Conservation (phyloP, 2,329 filamentous ascomycete species). For the Penicillium crustosum region DNA sequence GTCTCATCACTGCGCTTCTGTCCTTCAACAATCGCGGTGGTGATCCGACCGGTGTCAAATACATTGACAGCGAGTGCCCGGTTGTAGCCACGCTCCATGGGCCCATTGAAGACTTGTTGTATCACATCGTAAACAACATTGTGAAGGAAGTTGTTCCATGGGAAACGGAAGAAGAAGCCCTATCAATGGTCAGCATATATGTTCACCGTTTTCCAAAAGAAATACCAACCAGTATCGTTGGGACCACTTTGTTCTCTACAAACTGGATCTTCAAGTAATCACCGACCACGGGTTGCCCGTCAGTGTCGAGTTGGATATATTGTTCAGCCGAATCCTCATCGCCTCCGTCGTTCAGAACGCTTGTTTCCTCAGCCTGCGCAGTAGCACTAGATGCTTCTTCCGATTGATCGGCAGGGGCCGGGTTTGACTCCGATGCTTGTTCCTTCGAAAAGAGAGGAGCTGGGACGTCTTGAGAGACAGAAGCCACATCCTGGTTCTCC, state of each 20-base stretch:
- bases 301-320: slow-evolving; percentile 58
- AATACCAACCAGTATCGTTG: slow-evolving; percentile 80
- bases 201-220: not conserved
- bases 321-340: slow-evolving; percentile 29
- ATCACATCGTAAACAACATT: slow-evolving; percentile 99
- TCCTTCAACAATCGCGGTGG: slow-evolving; percentile 86
- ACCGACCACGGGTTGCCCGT: slow-evolving; percentile 78
- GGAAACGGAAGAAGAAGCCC: slow-evolving; percentile 98
- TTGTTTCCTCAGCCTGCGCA: slow-evolving; percentile 21
- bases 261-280: slow-evolving; percentile 96
- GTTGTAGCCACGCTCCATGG: slow-evolving; percentile 95
- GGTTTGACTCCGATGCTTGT: slow-evolving; percentile 22
- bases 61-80: slow-evolving; percentile 84
- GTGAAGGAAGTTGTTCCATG: slow-evolving; percentile 99
- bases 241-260: slow-evolving; percentile 89
- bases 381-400: slow-evolving; percentile 15
- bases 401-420: slow-evolving; percentile 22
- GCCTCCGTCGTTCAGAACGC: slow-evolving; percentile 21
- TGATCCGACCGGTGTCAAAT: slow-evolving; percentile 87
- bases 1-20: slow-evolving; percentile 84
- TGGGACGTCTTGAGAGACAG: slow-evolving; percentile 67
- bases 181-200: slow-evolving; percentile 38
- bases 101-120: slow-evolving; percentile 97
- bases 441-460: slow-evolving; percentile 62
- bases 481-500: slow-evolving; percentile 39